Percentiles rank a stretch among this genome's conserved stretches.
phyloP scores from a whole-genome alignment of 805 yeast genomes.

The Wickerhamiella occidentalis region DNA sequence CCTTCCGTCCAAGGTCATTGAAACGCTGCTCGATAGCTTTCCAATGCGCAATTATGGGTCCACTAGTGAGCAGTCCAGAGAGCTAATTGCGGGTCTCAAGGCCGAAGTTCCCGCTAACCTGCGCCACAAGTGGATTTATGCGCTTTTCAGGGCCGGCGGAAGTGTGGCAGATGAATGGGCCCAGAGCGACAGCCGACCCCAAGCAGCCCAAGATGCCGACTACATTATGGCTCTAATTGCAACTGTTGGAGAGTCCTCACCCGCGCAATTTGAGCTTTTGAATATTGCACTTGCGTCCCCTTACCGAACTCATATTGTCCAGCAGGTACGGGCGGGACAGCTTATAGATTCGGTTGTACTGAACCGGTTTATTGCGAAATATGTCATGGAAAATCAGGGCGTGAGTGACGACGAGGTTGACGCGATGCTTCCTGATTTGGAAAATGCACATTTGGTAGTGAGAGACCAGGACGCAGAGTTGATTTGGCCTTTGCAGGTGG shows the following conservation, averaged over 20 bases:
- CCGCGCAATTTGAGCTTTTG: constrained; percentile 18
- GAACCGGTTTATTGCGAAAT: constrained; percentile 13
- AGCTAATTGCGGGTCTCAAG: constrained; percentile 2
- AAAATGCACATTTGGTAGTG: constrained; percentile 2
- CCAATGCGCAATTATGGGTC: constrained; percentile 18
- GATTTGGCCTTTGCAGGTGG: constrained; percentile 12
- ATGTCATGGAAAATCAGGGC: constrained; percentile 1
- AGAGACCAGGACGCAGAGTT: constrained; percentile 11
- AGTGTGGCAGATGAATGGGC: constrained; percentile 20
- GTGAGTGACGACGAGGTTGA: constrained; percentile 12
- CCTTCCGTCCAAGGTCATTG: constrained; percentile 6
- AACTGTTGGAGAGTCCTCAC: constrained; percentile 1
- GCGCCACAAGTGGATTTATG: constrained; percentile 20
- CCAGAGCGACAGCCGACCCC: background rate
- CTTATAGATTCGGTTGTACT: constrained; percentile 8
- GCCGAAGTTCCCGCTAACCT: background rate
- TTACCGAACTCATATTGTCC: constrained; percentile 7
- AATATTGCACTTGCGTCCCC: constrained; percentile 15
- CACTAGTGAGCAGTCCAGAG: background rate
- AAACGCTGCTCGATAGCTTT: constrained; percentile 20
- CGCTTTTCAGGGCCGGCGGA: constrained; percentile 20
- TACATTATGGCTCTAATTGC: constrained; percentile 21
- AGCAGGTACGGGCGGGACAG: constrained; percentile 1
- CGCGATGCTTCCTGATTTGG: constrained; percentile 11
- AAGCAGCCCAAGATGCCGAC: background rate